Evolutionary conservation across 371 early-diverging fungal species (phyloP), one percentile per base, ranked within the genome.

Genomic region (Rhizopus stolonifer): DNA sequence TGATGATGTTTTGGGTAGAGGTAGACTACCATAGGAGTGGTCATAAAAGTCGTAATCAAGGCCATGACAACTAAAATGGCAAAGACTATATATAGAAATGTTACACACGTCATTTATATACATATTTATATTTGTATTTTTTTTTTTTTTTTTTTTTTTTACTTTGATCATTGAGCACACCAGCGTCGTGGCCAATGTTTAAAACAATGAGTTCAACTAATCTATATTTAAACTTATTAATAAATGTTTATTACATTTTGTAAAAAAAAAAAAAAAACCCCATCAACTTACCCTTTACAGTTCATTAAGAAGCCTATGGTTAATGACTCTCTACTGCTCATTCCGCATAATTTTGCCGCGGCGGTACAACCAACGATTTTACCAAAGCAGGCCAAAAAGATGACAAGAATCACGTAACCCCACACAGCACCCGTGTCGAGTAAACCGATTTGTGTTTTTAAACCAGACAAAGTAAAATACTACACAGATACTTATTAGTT

Each of bases 231-330:
- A 50, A 36, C 24, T 25, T 13, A 25, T 45, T 14, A 45, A 15
- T 54, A 29, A 7, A 29, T 29, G 7, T 7, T 29, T 10, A 29
- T 4, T 29, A 29, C 31, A 29, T 10, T n/a, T n/a, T n/a, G 14
- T 46, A 46, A 33, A 18, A 38, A 25, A 32, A 29, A 14, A 31
- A 15, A 31, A 25, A 23, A 32, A 55, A 23, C 45, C 71, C 22
- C 49, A 33, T 57, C 36, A 49, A 38, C 49, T 52, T 64, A 79
- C 77, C 93, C 97, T 77, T 95, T 97, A 62, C 93, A 92, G 72
- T 91, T 94, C 98, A 97, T 97, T 44, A 97, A 71, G 43, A 94
- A 69, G 2, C 96, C 98, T 31, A 96, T 82, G 1, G 95, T 80
- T 7, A 89, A 69, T 1, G 92, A 88, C 67, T 97, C 95, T 33